phyloP scores from a whole-genome alignment of 106 monocot species.

The Cymbidium sinense region DNA sequence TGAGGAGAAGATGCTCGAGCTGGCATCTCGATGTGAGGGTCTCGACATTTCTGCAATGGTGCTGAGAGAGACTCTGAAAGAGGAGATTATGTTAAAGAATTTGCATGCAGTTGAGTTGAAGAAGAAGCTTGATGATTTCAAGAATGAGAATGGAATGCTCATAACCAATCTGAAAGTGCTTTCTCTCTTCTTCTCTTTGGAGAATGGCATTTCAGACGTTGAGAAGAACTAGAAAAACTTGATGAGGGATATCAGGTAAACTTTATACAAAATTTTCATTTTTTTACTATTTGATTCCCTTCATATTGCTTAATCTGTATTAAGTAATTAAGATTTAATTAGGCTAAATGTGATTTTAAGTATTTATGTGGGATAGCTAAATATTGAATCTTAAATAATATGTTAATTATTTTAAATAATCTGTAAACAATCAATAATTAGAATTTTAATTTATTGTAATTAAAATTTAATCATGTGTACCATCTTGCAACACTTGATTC shows the following conservation, averaged over 20 bases:
- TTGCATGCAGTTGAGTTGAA: slow-evolving; percentile 26
- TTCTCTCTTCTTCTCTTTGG: slow-evolving; percentile 30
- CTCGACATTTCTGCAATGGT: slow-evolving; percentile 35
- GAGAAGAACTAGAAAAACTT: slow-evolving; percentile 33
- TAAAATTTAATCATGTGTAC: too few relatives aligned
- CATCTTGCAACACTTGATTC: too few relatives aligned
- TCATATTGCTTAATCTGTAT: too few relatives aligned
- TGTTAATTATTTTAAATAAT: too few relatives aligned
- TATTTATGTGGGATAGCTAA: too few relatives aligned
- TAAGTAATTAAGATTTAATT: too few relatives aligned
- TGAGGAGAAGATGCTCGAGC: slow-evolving; percentile 57
- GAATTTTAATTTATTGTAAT: too few relatives aligned
- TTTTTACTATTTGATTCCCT: neutral
- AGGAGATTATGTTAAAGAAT: slow-evolving; percentile 34
- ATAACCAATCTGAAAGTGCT: slow-evolving; percentile 48
- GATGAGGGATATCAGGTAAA: neutral
- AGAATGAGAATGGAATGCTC: slow-evolving; percentile 40
- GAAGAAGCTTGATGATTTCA: slow-evolving; percentile 32
- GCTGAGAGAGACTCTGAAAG: slow-evolving; percentile 31
- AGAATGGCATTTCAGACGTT: slow-evolving; percentile 27
- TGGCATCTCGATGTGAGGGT: slow-evolving; percentile 39
- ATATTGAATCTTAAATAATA: too few relatives aligned
- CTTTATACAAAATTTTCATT: neutral
- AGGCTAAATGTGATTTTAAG: too few relatives aligned
- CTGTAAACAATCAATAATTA: too few relatives aligned